A percentile compares a stretch with the other conserved stretches of the same genome.
phyloP scores from a whole-genome alignment of 2,329 filamentous ascomycete genomes.

The Xylariaceae sp. region DNA sequence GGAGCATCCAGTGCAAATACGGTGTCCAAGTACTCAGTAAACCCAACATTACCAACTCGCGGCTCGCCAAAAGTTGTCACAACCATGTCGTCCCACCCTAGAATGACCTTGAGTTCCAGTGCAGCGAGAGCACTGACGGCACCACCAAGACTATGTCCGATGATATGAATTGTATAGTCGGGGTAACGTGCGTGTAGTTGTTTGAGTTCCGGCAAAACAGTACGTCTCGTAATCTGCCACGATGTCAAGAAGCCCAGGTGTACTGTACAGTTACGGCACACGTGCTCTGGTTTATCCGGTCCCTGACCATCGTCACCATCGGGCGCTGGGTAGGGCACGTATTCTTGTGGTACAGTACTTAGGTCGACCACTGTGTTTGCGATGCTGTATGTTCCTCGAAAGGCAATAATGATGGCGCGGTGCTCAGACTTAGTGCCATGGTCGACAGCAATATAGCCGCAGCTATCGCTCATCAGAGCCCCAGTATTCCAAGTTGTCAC shows the following conservation, averaged over 20 bases:
- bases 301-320: constrained; percentile 37
- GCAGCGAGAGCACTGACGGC: constrained; percentile 85
- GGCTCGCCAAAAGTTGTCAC: constrained; percentile 96
- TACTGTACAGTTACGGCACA: constrained; percentile 84
- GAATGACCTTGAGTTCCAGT: constrained; percentile 67
- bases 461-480: constrained; percentile 79
- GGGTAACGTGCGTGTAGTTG: constrained; percentile 59
- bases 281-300: constrained; percentile 40
- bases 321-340: constrained; percentile 75
- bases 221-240: constrained; percentile 70
- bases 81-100: constrained; percentile 69
- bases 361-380: constrained; percentile 88
- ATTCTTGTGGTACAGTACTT: constrained; percentile 83
- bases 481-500: constrained; percentile 89
- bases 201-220: constrained; percentile 65
- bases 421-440: constrained; percentile 42
- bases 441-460: constrained; percentile 89
- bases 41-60: constrained; percentile 54
- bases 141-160: constrained; percentile 90
- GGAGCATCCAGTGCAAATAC: constrained; percentile 44
- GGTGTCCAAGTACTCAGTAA: constrained; percentile 52
- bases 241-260: constrained; percentile 85
- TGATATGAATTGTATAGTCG: constrained; percentile 68
- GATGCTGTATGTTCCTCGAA: constrained; percentile 91
- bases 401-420: constrained; percentile 71